Conservation (phyloP, 805 yeast species). For the Candida montana region DNA sequence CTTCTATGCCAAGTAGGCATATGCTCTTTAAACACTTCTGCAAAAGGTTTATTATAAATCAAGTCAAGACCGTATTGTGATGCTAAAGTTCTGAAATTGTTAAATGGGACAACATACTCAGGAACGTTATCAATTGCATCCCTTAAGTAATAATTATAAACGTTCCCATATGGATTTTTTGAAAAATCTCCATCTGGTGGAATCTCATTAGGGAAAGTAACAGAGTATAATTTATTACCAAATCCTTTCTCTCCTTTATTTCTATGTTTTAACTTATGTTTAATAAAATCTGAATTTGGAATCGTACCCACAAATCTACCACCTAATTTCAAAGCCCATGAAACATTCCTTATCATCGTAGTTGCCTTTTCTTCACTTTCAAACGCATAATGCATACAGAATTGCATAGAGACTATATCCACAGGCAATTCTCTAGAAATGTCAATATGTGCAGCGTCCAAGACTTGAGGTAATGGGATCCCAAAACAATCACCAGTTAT, state of each 20-base stretch:
- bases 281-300: slow-evolving; percentile 83
- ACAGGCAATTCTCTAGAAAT: slow-evolving; percentile 50
- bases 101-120: slow-evolving; percentile 94
- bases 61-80: slow-evolving; percentile 76
- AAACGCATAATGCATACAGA: slow-evolving; percentile 93
- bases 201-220: slow-evolving; percentile 72
- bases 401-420: slow-evolving; percentile 85
- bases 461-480: slow-evolving; percentile 57
- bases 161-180: slow-evolving; percentile 69
- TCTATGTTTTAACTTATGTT: slow-evolving; percentile 50
- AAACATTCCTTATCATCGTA: slow-evolving; percentile 65
- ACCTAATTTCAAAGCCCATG: slow-evolving; percentile 70
- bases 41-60: slow-evolving; percentile 68
- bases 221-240: slow-evolving; percentile 83
- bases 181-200: slow-evolving; percentile 71
- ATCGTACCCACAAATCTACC: slow-evolving; percentile 92
- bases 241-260: slow-evolving; percentile 56
- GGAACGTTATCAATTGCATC: slow-evolving; percentile 98
- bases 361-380: slow-evolving; percentile 78
- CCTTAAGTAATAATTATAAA: slow-evolving; percentile 71
- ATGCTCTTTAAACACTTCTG: slow-evolving; percentile 76
- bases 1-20: slow-evolving; percentile 59
- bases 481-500: slow-evolving; percentile 92
- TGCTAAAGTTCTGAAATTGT: slow-evolving; percentile 74
- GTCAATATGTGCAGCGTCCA: slow-evolving; percentile 60